Evolutionary conservation across 805 yeast species (phyloP), one percentile per base, ranked within the genome.

Genomic region (Wickerhamomyces tratensis): DNA sequence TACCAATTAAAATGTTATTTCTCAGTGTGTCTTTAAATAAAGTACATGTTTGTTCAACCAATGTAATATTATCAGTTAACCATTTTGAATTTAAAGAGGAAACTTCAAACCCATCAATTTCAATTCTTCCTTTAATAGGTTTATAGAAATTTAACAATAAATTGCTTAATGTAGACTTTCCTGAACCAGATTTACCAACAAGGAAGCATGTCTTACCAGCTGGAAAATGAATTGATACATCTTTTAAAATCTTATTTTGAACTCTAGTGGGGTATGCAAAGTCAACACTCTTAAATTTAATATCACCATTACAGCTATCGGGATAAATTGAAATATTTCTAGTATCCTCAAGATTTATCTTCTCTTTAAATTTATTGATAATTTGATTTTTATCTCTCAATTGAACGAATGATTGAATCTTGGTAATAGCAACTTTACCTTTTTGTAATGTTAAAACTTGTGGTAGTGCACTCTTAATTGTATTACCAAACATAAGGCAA

Each of bases 131-230:
- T 0, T 57, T 43, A 5, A 60, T 49, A 0, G 68, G 62, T 0
- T 57, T 47, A 51, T 89, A 87, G 25, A 86, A 70, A 27, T 73
- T 73, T 42, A 83, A 57, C 1, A 93, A 51, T 2, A 93, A 57
- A 34, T 72, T 72, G 0, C 82, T 74, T 2, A 93, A 46, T 0
- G 98, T 83, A 0, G 98, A 91, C 58, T 93, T 93, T 0, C 98
- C 98, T 0, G 89, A 80, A 0, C 99, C 99, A 0, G 97, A 88
- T 46, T 72, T 69, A 1, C 99, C 99, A 36, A 93, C 74, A 5
- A 93, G 61, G 51, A 76, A 91, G 1, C 81, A 76, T 7, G 74
- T 54, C 31, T 62, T 49, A 1, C 73, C 69, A 1, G 74, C 58
- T 1, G 65, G 59, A 33, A 88, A 63, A 2, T 50, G 49, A 26